These are phyloP conservation scores for Cyclotella baltica DNA, from an alignment of 108 stramenopile genomes.

Conservation along the genomic window DNA sequence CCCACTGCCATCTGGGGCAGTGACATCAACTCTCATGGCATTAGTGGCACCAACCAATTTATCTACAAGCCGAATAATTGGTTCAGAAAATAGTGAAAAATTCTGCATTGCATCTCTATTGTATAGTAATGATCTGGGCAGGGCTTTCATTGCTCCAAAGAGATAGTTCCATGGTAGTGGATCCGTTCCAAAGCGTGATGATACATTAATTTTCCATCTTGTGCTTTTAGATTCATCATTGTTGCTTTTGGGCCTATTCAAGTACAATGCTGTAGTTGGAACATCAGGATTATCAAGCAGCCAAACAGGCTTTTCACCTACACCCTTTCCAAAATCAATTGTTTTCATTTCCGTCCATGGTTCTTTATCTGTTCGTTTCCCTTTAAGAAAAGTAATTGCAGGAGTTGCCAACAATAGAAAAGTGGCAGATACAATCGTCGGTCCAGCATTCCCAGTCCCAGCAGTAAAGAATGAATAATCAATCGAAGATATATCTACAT, in stretches of 20 bases:
- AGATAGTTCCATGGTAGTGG: conserved; percentile 86
- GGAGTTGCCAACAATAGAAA: conserved; percentile 82
- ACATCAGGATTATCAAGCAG: conserved; percentile 81
- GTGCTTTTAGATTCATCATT: neutral
- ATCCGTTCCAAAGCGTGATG: conserved; percentile 81
- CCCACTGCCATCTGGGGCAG: conserved; percentile 9
- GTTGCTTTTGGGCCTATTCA: neutral
- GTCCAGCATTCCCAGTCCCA: conserved; percentile 84
- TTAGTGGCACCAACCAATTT: conserved; percentile 84
- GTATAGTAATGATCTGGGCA: conserved; percentile 64
- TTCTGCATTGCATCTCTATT: conserved; percentile 76
- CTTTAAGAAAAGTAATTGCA: conserved; percentile 64
- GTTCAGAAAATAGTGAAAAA: conserved; percentile 78
- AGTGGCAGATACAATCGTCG: conserved; percentile 83
- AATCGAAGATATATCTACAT: conserved; percentile 38
- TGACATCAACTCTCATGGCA: conserved; percentile 48
- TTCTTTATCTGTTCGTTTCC: conserved; percentile 49
- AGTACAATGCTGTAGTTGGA: conserved; percentile 57
- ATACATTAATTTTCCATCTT: conserved; percentile 18
- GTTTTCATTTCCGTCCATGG: conserved; percentile 51
- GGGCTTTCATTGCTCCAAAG: conserved; percentile 72
- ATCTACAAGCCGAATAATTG: conserved; percentile 88
- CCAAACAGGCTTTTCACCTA: conserved; percentile 67
- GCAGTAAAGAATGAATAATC: conserved; percentile 87
- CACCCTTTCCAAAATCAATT: conserved; percentile 56